Evolutionary conservation across 1,139 yeast species (phyloP).

Genomic region (Geotrichum macrosporum): DNA sequence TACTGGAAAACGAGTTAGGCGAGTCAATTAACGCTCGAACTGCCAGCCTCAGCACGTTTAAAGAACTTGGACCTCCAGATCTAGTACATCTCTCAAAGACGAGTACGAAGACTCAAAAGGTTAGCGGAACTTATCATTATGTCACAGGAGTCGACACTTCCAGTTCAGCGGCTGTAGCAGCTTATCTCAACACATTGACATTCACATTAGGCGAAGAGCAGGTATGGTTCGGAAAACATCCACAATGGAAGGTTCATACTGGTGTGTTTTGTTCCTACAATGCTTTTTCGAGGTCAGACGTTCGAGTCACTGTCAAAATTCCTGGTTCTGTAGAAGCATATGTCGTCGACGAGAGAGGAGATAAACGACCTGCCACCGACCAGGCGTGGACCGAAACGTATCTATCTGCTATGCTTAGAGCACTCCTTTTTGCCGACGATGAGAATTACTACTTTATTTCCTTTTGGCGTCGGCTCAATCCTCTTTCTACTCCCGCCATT

Average conservation of each 20-base stretch:
- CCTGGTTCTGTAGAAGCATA: slow-evolving; percentile 83
- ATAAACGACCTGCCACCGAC: slow-evolving; percentile 40
- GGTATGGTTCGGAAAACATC: slow-evolving; percentile 67
- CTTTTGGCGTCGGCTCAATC: slow-evolving; percentile 62
- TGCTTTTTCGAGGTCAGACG: slow-evolving; percentile 63
- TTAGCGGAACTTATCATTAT: slow-evolving; percentile 59
- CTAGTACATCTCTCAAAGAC: slow-evolving; percentile 61
- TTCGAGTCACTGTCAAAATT: slow-evolving; percentile 61
- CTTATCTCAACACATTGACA: slow-evolving; percentile 71
- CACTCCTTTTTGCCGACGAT: slow-evolving; percentile 66
- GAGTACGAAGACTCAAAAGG: slow-evolving; percentile 43
- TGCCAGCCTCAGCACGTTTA: slow-evolving; percentile 44
- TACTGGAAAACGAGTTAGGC: slow-evolving; percentile 49
- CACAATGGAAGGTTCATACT: slow-evolving; percentile 70
- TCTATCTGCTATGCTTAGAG: slow-evolving; percentile 68
- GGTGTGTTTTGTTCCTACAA: slow-evolving; percentile 66
- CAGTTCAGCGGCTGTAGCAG: slow-evolving; percentile 57
- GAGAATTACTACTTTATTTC: slow-evolving; percentile 58
- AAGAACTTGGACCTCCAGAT: slow-evolving; percentile 84
- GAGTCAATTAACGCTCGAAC: slow-evolving; percentile 51
- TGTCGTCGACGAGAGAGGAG: slow-evolving; percentile 53
- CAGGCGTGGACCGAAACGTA: slow-evolving; percentile 74
- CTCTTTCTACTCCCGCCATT: slow-evolving; percentile 44
- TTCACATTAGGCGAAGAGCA: slow-evolving; percentile 58
- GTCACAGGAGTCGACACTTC: slow-evolving; percentile 64